Conservation (phyloP, 306 rosid genomes). For the Corylus heterophylla region DNA sequence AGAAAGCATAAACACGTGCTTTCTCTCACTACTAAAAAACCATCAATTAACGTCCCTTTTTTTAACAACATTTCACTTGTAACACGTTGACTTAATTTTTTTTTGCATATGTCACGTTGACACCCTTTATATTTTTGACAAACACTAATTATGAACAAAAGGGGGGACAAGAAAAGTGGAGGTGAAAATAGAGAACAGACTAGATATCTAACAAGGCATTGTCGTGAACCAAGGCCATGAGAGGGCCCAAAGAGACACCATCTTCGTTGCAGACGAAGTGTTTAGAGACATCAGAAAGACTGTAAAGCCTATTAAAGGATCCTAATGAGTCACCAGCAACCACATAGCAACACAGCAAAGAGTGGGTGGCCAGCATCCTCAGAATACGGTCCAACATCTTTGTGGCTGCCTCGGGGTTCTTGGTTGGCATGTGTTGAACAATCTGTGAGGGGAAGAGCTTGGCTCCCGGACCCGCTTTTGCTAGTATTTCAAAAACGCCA, state of each 20-base stretch:
- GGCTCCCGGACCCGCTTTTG: slow-evolving; percentile 3
- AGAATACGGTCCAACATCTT: slow-evolving; percentile 11
- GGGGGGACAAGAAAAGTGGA: neutral
- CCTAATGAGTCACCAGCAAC: neutral
- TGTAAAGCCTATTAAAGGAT: slow-evolving; percentile 27
- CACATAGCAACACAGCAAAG: slow-evolving; percentile 35
- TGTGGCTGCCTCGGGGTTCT: neutral
- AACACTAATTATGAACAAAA: no score
- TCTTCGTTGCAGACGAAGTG: slow-evolving; percentile 22
- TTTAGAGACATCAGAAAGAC: slow-evolving; percentile 27
- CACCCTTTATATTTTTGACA: no score
- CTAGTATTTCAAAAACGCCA: neutral
- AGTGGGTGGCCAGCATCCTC: slow-evolving; percentile 22
- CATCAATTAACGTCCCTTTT: no score
- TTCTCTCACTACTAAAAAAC: no score
- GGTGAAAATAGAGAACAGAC: neutral
- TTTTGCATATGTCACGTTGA: no score
- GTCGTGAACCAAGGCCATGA: slow-evolving; percentile 22
- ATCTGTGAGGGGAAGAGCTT: neutral
- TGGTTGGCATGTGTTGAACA: neutral
- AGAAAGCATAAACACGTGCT: no score
- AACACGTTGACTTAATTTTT: no score
- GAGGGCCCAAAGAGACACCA: slow-evolving; percentile 34
- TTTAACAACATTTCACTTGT: no score
- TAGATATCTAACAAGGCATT: slow-evolving; percentile 34